phyloP scores from a whole-genome alignment of 139 green algal species.

The Pseudopediastrum boryanum region DNA sequence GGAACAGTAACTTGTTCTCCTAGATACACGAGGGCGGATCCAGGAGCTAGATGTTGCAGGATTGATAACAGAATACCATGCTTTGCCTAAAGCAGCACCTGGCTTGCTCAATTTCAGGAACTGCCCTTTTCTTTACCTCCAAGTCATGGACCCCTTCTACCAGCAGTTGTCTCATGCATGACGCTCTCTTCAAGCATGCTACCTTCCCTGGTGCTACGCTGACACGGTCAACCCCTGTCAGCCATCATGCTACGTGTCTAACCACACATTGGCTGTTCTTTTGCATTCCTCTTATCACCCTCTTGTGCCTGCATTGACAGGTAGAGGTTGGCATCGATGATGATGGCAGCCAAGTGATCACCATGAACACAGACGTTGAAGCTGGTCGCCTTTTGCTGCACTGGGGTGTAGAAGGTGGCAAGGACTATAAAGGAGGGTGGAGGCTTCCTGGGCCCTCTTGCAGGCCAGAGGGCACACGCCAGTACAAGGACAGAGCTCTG shows the following conservation, averaged over 20 bases:
- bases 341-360: constrained; percentile 41
- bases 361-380: constrained; percentile 43
- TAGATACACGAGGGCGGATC: background rate
- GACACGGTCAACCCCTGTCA: background rate
- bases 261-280: background rate
- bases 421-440: constrained; percentile 88
- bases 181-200: background rate
- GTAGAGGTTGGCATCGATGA: constrained; percentile 6
- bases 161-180: background rate
- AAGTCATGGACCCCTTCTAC: background rate
- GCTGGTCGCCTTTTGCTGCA: constrained; percentile 81
- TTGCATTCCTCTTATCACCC: background rate
- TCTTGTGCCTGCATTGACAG: background rate
- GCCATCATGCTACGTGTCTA: background rate
- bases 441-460: constrained; percentile 65
- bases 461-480: constrained; percentile 79
- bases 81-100: no score
- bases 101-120: no score
- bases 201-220: background rate
- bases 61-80: background rate
- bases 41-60: background rate
- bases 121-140: no score
- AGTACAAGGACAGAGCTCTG: constrained; percentile 96
- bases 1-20: background rate
- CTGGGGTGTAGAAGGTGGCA: constrained; percentile 91